phyloP scores from a whole-genome alignment of 2,329 filamentous ascomycete genomes.

The Ceratocystis variospora region DNA sequence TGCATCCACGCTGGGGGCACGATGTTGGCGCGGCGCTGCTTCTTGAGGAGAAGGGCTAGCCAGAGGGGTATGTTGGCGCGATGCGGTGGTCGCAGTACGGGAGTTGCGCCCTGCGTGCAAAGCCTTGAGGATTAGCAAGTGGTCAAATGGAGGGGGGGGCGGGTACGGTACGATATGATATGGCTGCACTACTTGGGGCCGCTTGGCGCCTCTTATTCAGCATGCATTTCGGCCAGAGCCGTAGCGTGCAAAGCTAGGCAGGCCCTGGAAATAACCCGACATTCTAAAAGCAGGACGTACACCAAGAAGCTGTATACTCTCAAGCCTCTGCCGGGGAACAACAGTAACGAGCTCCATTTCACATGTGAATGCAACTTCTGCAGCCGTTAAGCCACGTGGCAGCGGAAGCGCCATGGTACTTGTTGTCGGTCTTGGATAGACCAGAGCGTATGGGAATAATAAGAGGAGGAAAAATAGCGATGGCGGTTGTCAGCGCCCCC shows the following conservation, averaged over 20 bases:
- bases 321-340: conserved; percentile 78
- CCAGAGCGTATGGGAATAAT: neutral
- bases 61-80: conserved; percentile 72
- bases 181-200: too few relatives aligned
- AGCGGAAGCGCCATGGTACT: conserved; percentile 37
- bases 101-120: conserved; percentile 54
- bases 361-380: conserved; percentile 85
- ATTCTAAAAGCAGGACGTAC: conserved; percentile 43
- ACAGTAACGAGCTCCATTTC: conserved; percentile 96
- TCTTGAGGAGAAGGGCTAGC: conserved; percentile 89
- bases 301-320: conserved; percentile 69
- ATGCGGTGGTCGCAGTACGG: conserved; percentile 64
- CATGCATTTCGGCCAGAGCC: too few relatives aligned
- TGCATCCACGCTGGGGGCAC: conserved; percentile 81
- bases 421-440: neutral
- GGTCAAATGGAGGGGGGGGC: too few relatives aligned
- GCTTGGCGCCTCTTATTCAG: neutral
- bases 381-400: conserved; percentile 51
- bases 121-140: neutral
- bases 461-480: neutral
- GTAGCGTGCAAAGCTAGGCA: too few relatives aligned
- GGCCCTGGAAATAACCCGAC: neutral
- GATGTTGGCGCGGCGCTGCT: conserved; percentile 86
- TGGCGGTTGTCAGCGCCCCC: neutral
- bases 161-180: too few relatives aligned